Percentiles rank a stretch among this genome's conserved stretches.
These are phyloP conservation scores for Stagonosporopsis rhizophila DNA, from an alignment of 2,329 filamentous ascomycete genomes.

Conservation along the genomic window DNA sequence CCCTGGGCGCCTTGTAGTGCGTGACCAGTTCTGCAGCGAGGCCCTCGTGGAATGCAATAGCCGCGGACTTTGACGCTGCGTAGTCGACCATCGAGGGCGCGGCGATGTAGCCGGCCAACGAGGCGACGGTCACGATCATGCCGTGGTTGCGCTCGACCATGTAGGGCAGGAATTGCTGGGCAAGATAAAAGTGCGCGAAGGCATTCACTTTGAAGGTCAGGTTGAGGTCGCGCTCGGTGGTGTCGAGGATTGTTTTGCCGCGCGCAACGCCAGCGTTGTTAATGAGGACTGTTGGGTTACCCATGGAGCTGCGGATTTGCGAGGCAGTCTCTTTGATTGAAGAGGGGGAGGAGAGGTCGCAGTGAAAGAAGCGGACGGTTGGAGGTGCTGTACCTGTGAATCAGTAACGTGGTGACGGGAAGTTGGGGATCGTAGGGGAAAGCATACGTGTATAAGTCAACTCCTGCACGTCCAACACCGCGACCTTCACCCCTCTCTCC, in stretches of 20 bases:
- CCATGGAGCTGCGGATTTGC: constrained; percentile 63
- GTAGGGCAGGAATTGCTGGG: constrained; percentile 70
- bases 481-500: constrained; percentile 69
- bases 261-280: constrained; percentile 73
- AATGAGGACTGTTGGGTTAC: constrained; percentile 72
- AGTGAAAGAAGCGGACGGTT: constrained; percentile 72
- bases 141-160: constrained; percentile 72
- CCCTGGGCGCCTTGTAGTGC: constrained; percentile 67
- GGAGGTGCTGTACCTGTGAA: constrained; percentile 46
- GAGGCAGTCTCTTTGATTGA: constrained; percentile 61
- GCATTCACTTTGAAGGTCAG: constrained; percentile 77
- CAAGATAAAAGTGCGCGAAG: constrained; percentile 71
- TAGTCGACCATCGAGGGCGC: constrained; percentile 74
- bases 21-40: constrained; percentile 52
- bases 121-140: constrained; percentile 75
- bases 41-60: constrained; percentile 72
- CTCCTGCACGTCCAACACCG: constrained; percentile 73
- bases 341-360: constrained; percentile 69
- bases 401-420: constrained; percentile 7
- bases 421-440: neutral
- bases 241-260: constrained; percentile 67
- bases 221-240: constrained; percentile 64
- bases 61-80: constrained; percentile 69
- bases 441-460: constrained; percentile 59
- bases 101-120: constrained; percentile 66